These are phyloP conservation scores for Prunella vulgaris DNA, from an alignment of 257 asterid species.

Conservation along the genomic window DNA sequence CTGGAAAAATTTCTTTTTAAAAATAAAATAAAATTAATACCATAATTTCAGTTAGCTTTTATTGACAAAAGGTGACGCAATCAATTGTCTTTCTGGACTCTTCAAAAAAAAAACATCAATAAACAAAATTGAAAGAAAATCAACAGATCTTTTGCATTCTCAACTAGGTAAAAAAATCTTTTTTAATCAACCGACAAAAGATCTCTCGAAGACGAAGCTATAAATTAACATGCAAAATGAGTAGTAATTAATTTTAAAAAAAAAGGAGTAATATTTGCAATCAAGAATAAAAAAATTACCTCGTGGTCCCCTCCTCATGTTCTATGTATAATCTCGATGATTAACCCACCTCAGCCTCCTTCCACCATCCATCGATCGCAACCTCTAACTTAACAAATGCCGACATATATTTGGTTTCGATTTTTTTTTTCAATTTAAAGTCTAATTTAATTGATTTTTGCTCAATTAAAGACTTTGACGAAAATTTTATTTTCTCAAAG, in stretches of 20 bases:
- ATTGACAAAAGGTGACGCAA: neutral
- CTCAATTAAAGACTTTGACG: neutral
- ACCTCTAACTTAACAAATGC: neutral
- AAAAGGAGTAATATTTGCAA: neutral
- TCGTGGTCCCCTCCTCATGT: slow-evolving; percentile 30
- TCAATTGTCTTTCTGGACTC: neutral
- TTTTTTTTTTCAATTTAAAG: neutral
- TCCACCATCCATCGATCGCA: slow-evolving; percentile 30
- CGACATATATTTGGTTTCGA: neutral
- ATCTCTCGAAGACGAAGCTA: neutral
- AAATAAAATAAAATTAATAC: neutral
- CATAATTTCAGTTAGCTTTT: neutral
- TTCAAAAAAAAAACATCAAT: neutral
- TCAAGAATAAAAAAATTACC: slow-evolving; percentile 33
- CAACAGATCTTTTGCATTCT: neutral
- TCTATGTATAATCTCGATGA: slow-evolving; percentile 12
- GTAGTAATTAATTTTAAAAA: neutral
- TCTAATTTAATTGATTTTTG: neutral
- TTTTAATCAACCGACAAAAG: neutral
- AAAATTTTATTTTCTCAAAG: no score
- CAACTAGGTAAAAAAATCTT: no score
- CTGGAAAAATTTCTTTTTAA: no score
- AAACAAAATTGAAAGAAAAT: neutral
- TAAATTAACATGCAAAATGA: slow-evolving; percentile 6
- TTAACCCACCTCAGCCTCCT: slow-evolving; percentile 23